Base-by-base conservation (phyloP, 2,329 filamentous ascomycete genomes). In the Alternaria triticina region DNA sequence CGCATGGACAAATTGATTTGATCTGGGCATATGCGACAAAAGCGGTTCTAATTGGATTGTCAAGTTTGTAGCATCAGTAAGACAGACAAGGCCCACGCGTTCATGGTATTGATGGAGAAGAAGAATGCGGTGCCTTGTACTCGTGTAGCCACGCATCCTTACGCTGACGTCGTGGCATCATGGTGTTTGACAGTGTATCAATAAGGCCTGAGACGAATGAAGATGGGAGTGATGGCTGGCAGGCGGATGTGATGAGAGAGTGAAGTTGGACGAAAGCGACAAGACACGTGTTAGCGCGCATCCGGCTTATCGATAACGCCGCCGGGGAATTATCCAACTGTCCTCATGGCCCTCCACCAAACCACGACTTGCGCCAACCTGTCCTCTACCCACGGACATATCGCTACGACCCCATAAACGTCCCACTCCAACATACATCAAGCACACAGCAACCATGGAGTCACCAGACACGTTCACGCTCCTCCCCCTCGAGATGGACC, bases 401-500 rank as follows among this genome's bases (percentile, higher is more conserved):
- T 28, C 4, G 13, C 44, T 52, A 23, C 49, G 20, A 9, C 13
- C 28, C 8, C 20, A 25, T 22, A 15, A 9, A 13, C 22, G 22
- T 15, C 20, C 9, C 45, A 43, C 8, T 12, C n/a, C 13, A 55
- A 5, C 20, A 54, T 17, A 12, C n/a, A 44, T 28, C 15, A 43
- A 10, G 11, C 20, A 59, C 17, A 22, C 11, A 6, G 27, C 28
- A 59, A 69, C 12, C 57, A 80, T 81, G 78, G 78, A 80, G 65
- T 71, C 76, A 8, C 66, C 67, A 15, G 89, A 91, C 65, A 89
- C 89, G 72, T 98, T 95, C 86, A 92, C 89, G 71, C 88, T 93
- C 73, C 89, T 97, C 77, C 92, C 93, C 40, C 85, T 99, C 57
- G 84, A 88, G 66, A 87, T 98, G 80, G 91, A 97, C 83, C 88